These are phyloP conservation scores for Neonothopanus nambi DNA, from an alignment of 1,284 basidiomycete genomes.

Conservation along the genomic window DNA sequence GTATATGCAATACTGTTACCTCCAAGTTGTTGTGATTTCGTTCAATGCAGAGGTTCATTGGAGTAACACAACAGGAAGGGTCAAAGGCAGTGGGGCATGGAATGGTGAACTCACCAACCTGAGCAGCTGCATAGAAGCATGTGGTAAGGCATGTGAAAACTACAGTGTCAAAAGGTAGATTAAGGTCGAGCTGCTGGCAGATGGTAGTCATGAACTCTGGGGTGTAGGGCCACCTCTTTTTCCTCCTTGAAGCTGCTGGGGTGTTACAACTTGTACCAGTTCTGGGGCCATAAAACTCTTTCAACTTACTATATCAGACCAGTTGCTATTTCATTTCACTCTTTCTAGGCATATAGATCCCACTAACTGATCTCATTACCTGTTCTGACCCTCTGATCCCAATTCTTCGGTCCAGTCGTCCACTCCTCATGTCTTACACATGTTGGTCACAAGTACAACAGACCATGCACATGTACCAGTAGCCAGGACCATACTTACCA, in stretches of 20 bases:
- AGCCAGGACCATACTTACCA: no score
- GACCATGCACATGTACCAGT: no score
- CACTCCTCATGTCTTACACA: no score
- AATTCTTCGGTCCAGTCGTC: no score
- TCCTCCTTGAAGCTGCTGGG: constrained; percentile 12
- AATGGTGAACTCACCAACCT: constrained; percentile 37
- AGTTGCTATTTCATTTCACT: no score
- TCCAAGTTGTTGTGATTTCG: constrained; percentile 6
- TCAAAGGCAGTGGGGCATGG: constrained; percentile 17
- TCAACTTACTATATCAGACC: no score
- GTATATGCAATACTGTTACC: constrained; percentile 19
- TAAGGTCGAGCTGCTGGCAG: neutral
- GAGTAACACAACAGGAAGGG: constrained; percentile 10
- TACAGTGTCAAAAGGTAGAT: constrained; percentile 28
- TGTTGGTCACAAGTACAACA: no score
- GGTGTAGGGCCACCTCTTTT: constrained; percentile 16
- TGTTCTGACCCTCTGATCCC: no score
- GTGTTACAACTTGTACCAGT: no score
- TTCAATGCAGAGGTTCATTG: neutral
- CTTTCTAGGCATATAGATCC: no score
- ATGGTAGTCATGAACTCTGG: constrained; percentile 9
- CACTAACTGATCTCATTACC: no score
- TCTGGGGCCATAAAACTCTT: no score
- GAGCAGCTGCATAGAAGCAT: constrained; percentile 30
- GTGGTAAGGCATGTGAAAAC: constrained; percentile 33